phyloP scores from a whole-genome alignment of 805 yeast genomes.

The Candida awuae region DNA sequence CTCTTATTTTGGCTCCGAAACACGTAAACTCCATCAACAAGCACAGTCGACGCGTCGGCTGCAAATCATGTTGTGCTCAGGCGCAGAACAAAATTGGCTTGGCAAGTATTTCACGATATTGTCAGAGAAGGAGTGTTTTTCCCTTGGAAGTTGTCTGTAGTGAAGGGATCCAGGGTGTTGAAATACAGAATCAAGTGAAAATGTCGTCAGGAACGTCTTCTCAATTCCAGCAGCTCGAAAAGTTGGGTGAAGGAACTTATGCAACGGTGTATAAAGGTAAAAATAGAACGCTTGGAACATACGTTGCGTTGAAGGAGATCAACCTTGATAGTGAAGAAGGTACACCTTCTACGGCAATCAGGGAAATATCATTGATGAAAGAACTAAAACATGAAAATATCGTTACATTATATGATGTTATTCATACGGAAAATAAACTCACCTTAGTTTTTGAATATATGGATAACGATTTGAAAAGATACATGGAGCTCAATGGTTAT shows the following conservation, averaged over 20 bases:
- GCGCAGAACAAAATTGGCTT: no score
- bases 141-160: neutral
- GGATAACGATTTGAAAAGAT: constrained; percentile 89
- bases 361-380: constrained; percentile 93
- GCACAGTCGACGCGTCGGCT: no score
- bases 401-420: constrained; percentile 87
- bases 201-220: constrained; percentile 31
- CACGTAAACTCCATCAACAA: no score
- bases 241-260: constrained; percentile 91
- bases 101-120: no score
- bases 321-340: constrained; percentile 95
- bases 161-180: no score
- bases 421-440: constrained; percentile 92
- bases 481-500: constrained; percentile 56
- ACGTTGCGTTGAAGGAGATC: constrained; percentile 93
- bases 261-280: constrained; percentile 98
- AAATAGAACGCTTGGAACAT: constrained; percentile 75
- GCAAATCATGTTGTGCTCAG: no score
- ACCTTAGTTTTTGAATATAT: constrained; percentile 89
- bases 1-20: no score
- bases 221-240: constrained; percentile 53
- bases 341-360: constrained; percentile 95
- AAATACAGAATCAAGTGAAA: no score
- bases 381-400: constrained; percentile 91
- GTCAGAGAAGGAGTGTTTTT: neutral